These are phyloP conservation scores for Magnolia sinica DNA, from an alignment of 164 flowering plant genomes.

Conservation along the genomic window DNA sequence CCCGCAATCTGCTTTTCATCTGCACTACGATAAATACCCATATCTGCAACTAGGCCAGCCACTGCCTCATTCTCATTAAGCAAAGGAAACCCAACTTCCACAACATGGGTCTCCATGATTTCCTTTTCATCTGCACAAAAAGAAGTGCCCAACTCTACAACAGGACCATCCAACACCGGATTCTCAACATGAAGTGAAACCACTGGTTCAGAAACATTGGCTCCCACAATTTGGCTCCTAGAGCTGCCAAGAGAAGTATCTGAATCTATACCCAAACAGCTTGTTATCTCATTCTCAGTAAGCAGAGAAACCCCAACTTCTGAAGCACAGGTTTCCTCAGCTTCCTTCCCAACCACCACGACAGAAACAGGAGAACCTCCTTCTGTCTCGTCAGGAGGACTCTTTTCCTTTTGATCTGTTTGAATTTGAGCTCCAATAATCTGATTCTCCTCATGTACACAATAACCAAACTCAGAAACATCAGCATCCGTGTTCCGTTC, in stretches of 20 bases:
- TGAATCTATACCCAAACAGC: background rate
- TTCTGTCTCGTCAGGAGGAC: background rate
- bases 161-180: background rate
- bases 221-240: background rate
- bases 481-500: background rate
- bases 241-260: background rate
- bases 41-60: background rate
- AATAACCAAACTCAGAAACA: background rate
- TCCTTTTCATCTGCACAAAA: background rate
- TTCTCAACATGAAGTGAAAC: background rate
- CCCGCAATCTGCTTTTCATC: background rate
- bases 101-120: background rate
- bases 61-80: background rate
- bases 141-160: background rate
- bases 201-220: background rate
- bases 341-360: conserved; percentile 3
- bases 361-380: background rate
- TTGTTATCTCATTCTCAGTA: background rate
- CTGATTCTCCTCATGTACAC: background rate
- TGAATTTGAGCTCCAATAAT: background rate
- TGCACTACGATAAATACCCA: background rate
- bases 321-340: background rate
- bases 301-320: background rate
- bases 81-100: background rate
- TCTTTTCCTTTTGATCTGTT: background rate